phyloP scores from a whole-genome alignment of 2,329 filamentous ascomycete genomes.

The Fusarium xylarioides region DNA sequence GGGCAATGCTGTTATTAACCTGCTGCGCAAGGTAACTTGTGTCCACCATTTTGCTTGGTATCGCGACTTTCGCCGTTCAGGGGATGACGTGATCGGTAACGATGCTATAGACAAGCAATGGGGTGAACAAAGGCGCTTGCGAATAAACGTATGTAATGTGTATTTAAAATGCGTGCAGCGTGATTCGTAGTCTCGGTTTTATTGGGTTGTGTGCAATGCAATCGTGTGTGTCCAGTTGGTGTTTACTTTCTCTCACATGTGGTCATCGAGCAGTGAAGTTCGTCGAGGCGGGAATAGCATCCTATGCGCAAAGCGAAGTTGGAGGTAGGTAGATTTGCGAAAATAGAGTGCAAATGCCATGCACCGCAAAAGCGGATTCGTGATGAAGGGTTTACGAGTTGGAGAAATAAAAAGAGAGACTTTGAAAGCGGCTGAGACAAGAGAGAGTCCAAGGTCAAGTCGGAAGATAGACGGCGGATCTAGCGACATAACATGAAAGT shows the following conservation, averaged over 20 bases:
- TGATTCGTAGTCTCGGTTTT: slow-evolving; percentile 26
- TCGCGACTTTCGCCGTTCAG: slow-evolving; percentile 8
- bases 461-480: slow-evolving; percentile 5
- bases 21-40: slow-evolving; percentile 93
- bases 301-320: slow-evolving; percentile 36
- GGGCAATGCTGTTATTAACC: slow-evolving; percentile 91
- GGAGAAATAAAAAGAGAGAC: slow-evolving; percentile 27
- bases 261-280: slow-evolving; percentile 43
- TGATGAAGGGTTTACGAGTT: slow-evolving; percentile 13
- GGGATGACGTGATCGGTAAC: slow-evolving; percentile 25
- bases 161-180: slow-evolving; percentile 9
- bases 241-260: slow-evolving; percentile 43
- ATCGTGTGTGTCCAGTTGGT: slow-evolving; percentile 26
- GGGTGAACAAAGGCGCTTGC: neutral
- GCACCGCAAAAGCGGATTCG: slow-evolving; percentile 23
- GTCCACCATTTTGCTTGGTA: slow-evolving; percentile 70
- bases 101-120: slow-evolving; percentile 25
- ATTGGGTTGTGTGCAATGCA: slow-evolving; percentile 21
- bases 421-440: slow-evolving; percentile 37
- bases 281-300: slow-evolving; percentile 38
- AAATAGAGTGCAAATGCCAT: slow-evolving; percentile 23
- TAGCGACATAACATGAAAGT: slow-evolving; percentile 27
- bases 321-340: neutral
- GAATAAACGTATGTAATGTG: slow-evolving; percentile 11
- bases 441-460: slow-evolving; percentile 7